These are phyloP conservation scores for Lachnellula cervina DNA, from an alignment of 2,329 filamentous ascomycete genomes.

Conservation along the genomic window DNA sequence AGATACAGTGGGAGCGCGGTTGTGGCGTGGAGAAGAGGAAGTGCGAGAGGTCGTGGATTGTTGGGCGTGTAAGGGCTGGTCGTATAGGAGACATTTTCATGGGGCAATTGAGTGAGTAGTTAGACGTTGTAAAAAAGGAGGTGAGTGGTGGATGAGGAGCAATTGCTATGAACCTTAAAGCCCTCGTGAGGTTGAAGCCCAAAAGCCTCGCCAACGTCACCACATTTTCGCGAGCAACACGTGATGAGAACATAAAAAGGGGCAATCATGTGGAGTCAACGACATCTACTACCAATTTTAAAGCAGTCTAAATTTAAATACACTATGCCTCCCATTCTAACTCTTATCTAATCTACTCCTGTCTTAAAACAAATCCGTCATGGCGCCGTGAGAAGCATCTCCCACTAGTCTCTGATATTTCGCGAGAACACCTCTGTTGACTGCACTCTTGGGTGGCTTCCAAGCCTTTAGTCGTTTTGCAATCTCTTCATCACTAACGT, in stretches of 20 bases:
- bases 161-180: background rate
- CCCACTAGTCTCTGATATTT: conserved; percentile 88
- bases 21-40: conserved; percentile 20
- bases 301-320: background rate
- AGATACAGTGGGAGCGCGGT: conserved; percentile 4
- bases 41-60: conserved; percentile 22
- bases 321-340: no score
- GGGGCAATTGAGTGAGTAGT: no score
- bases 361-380: conserved; percentile 68
- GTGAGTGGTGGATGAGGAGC: background rate
- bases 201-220: no score
- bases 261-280: background rate
- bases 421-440: conserved; percentile 77
- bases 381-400: conserved; percentile 85
- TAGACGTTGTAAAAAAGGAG: background rate
- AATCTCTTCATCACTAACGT: conserved; percentile 63
- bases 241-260: background rate
- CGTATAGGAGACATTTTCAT: conserved; percentile 18
- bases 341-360: background rate
- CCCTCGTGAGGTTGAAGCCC: background rate
- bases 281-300: background rate
- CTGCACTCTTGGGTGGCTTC: conserved; percentile 65
- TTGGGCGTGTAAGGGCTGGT: conserved; percentile 18
- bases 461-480: conserved; percentile 57
- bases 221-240: background rate